Evolutionary conservation across 495 filamentous ascomycete genomes (phyloP), one percentile per base, ranked within the genome.

Genomic region (Neurospora sp.): DNA sequence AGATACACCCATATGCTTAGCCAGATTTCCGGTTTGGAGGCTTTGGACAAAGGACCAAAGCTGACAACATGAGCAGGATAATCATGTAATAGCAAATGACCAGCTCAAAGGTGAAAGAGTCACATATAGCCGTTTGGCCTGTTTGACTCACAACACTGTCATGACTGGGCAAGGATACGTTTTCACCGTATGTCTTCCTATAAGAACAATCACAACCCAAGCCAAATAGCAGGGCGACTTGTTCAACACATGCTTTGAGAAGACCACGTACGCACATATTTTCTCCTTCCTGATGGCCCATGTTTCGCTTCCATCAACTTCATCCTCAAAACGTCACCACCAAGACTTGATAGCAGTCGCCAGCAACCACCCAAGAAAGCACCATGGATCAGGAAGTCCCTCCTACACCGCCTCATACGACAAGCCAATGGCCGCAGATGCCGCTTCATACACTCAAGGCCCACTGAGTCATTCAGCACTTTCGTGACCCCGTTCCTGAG

Each of bases 241-340:
- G 42, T 44, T 44, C 17, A n/a, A n/a, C 2, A n/a, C 17, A 44
- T n/a, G 17, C 42, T n/a, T n/a, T 8, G 1, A n/a, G 3, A n/a
- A 1, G 17, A 44, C 42, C 7, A 44, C 3, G 7, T 8, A n/a
- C 17, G 14, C 4, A 44, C 7, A 8, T 8, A 4, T 45, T 1
- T 45, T n/a, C 7, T 44, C 40, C 14, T n/a, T n/a, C 3, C 8
- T n/a, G 17, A 3, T 8, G 17, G 17, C 42, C 17, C 3, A 0
- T 0, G 40, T 16, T 41, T 3, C 7, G 1, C 1, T 3, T 17
- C 4, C 3, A 45, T 45, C 0, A 45, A n/a, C 6, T 4, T 8
- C 0, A n/a, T n/a, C 4, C 8, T 9, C 42, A 0, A 45, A n/a
- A 45, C 0, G 0, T 17, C 42, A 4, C 9, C 3, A 45, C 17